Conservation (phyloP, 2,329 filamentous ascomycete species). For the Aureobasidium namibiae region DNA sequence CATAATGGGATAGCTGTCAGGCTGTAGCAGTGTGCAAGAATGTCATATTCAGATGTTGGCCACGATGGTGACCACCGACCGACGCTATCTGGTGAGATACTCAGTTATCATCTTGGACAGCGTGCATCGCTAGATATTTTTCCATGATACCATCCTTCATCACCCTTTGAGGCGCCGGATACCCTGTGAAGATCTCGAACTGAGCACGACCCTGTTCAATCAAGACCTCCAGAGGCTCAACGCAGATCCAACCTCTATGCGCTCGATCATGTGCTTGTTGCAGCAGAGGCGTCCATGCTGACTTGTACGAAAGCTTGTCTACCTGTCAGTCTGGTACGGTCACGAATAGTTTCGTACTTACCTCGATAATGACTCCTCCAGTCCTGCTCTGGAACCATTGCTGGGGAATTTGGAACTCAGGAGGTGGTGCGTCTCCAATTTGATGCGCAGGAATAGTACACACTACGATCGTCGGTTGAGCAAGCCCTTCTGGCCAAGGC, state of each 20-base stretch:
- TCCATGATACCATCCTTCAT: slow-evolving; percentile 58
- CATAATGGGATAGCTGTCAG: no score
- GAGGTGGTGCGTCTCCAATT: slow-evolving; percentile 54
- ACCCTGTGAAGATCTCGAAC: slow-evolving; percentile 72
- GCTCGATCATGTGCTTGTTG: slow-evolving; percentile 55
- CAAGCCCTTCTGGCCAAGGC: slow-evolving; percentile 56
- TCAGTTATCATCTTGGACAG: slow-evolving; percentile 3
- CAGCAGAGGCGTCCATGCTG: slow-evolving; percentile 62
- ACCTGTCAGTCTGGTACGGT: background rate
- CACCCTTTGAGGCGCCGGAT: slow-evolving; percentile 58
- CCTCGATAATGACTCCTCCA: slow-evolving; percentile 62
- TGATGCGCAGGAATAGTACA: slow-evolving; percentile 68
- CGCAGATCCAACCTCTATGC: slow-evolving; percentile 60
- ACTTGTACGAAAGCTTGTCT: slow-evolving; percentile 54
- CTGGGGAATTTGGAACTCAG: slow-evolving; percentile 60
- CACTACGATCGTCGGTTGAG: slow-evolving; percentile 63
- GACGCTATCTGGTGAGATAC: no score
- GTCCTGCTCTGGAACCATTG: slow-evolving; percentile 65
- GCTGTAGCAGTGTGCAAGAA: no score
- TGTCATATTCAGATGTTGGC: no score
- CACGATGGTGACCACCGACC: no score
- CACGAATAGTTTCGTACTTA: slow-evolving; percentile 36
- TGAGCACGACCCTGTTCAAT: slow-evolving; percentile 75
- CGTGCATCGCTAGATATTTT: slow-evolving; percentile 16
- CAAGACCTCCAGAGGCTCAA: slow-evolving; percentile 67